A percentile compares a stretch with the other conserved stretches of the same genome.
Conservation (phyloP, 257 asterid species). For the Voacanga thouarsii region DNA sequence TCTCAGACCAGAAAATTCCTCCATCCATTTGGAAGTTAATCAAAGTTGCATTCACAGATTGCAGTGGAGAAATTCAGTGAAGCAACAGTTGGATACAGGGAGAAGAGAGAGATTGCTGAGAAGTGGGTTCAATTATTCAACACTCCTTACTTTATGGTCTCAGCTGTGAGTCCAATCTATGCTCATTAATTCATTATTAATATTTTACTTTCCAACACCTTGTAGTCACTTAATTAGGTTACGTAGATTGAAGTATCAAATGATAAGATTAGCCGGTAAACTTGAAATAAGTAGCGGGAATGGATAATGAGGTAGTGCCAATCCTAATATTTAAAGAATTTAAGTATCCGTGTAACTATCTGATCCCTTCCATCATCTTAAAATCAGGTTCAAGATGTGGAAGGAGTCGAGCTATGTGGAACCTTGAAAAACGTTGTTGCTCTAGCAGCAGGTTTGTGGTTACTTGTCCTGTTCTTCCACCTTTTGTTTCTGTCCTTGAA, state of each 20-base stretch:
- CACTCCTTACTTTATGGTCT: conserved; percentile 67
- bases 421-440: conserved; percentile 86
- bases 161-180: conserved; percentile 59
- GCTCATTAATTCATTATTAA: neutral
- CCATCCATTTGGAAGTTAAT: neutral
- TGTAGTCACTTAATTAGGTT: neutral
- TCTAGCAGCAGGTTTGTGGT: conserved; percentile 69
- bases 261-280: neutral
- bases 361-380: neutral
- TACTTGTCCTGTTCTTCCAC: neutral
- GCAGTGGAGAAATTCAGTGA: conserved; percentile 88
- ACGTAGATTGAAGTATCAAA: neutral
- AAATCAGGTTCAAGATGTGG: conserved; percentile 84
- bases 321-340: neutral
- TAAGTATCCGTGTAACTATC: neutral
- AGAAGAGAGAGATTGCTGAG: conserved; percentile 59
- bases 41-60: conserved; percentile 44
- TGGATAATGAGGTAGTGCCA: too few relatives aligned
- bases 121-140: conserved; percentile 85
- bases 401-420: conserved; percentile 94
- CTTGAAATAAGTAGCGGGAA: neutral
- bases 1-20: neutral
- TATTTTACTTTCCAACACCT: neutral
- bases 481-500: neutral
- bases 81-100: conserved; percentile 82